Evolutionary conservation across 768 basidiomycete species (phyloP).

Genomic region (Lentinula aciculospora): DNA sequence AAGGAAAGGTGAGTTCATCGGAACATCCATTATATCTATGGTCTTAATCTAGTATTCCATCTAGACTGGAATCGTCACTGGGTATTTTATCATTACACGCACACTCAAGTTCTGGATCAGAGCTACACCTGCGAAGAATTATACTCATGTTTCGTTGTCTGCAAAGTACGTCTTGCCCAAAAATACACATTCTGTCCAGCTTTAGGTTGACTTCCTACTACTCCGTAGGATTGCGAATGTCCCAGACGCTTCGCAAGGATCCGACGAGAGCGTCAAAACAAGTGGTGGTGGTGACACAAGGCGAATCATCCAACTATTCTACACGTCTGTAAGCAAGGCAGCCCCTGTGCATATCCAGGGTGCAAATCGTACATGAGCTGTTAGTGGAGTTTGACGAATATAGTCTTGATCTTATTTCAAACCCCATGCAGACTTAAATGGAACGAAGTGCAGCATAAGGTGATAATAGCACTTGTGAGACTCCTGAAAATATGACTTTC

Average conservation of each 20-base stretch:
- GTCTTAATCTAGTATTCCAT: not conserved
- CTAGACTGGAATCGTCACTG: slow-evolving; percentile 32
- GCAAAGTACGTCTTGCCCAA: slow-evolving; percentile 29
- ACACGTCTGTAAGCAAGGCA: slow-evolving; percentile 23
- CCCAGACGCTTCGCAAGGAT: slow-evolving; percentile 8
- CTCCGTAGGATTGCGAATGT: slow-evolving; percentile 20
- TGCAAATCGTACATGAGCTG: not conserved
- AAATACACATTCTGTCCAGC: slow-evolving; percentile 11
- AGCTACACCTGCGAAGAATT: slow-evolving; percentile 28
- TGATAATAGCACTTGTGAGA: too few species aligned
- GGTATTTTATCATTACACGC: slow-evolving; percentile 32
- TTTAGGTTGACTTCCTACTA: not conserved
- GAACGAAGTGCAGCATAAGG: too few species aligned
- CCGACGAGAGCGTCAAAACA: not conserved
- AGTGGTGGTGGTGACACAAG: slow-evolving; percentile 13
- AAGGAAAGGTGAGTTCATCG: not conserved
- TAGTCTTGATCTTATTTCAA: too few species aligned
- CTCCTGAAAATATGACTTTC: too few species aligned
- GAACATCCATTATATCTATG: not conserved
- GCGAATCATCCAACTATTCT: slow-evolving; percentile 29
- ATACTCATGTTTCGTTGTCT: slow-evolving; percentile 28
- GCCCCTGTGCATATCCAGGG: slow-evolving; percentile 25
- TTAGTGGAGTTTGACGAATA: too few species aligned
- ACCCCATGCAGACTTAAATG: too few species aligned
- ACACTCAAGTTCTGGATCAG: slow-evolving; percentile 34